Evolutionary conservation across 257 asterid genomes (phyloP).

Genomic region (Solanum lignicaule): DNA sequence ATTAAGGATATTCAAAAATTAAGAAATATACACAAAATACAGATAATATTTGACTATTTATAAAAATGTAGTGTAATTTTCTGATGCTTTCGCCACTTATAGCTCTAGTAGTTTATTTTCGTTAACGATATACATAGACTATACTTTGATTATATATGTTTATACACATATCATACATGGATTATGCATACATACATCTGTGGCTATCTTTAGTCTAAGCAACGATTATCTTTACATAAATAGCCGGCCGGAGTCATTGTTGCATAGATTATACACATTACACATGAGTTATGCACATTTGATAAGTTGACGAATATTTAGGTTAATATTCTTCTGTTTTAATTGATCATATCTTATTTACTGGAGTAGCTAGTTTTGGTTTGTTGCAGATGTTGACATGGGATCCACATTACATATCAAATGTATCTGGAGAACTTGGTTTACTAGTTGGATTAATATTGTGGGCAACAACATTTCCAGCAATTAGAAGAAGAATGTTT

Average conservation of each 20-base stretch:
- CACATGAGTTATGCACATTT: background rate
- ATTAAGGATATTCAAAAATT: background rate
- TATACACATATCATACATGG: background rate
- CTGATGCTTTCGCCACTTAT: background rate
- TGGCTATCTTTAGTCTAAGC: background rate
- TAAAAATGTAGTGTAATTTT: background rate
- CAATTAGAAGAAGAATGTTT: conserved; percentile 66
- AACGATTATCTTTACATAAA: too few relatives aligned
- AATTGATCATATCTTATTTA: background rate
- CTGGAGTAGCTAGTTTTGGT: background rate
- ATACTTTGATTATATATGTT: background rate
- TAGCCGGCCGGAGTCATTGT: background rate
- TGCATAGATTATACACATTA: background rate
- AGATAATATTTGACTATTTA: background rate
- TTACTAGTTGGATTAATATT: conserved; percentile 50
- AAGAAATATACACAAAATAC: background rate
- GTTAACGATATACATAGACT: background rate
- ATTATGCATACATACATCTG: background rate
- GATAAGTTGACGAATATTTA: background rate
- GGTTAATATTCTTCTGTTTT: background rate
- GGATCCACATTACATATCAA: conserved; percentile 77
- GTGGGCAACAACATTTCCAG: conserved; percentile 65
- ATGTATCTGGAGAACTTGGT: conserved; percentile 81
- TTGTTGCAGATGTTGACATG: conserved; percentile 55
- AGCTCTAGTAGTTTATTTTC: background rate